Evolutionary conservation across 1,284 basidiomycete genomes (phyloP).

Genomic region (Psilocybe mexicana): DNA sequence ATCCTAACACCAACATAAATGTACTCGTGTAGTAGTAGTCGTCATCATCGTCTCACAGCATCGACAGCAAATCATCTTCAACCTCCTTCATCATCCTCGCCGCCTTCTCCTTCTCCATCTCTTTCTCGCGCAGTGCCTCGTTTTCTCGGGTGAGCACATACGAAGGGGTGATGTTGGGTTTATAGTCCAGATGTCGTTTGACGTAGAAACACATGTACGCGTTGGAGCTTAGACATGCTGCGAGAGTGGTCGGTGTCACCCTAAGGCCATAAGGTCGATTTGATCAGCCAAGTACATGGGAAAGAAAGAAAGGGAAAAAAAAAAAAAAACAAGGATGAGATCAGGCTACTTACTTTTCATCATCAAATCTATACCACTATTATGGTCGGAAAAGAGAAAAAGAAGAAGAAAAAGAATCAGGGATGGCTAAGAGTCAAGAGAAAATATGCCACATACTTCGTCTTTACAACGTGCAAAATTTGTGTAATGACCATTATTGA

Average conservation of each 20-base stretch:
- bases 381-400: neutral
- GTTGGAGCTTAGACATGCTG: slow-evolving; percentile 65
- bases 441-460: slow-evolving; percentile 50
- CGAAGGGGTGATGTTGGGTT: slow-evolving; percentile 62
- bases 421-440: too few relatives aligned
- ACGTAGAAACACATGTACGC: slow-evolving; percentile 95
- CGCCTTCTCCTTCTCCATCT: slow-evolving; percentile 57
- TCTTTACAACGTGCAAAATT: slow-evolving; percentile 79
- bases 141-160: slow-evolving; percentile 71
- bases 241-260: slow-evolving; percentile 70
- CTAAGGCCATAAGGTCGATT: slow-evolving; percentile 33
- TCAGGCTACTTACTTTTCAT: slow-evolving; percentile 73
- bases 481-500: slow-evolving; percentile 95
- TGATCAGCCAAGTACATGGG: neutral
- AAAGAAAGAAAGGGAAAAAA: slow-evolving; percentile 1
- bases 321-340: slow-evolving; percentile 4
- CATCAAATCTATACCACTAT: slow-evolving; percentile 94
- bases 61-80: slow-evolving; percentile 54
- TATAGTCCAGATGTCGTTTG: slow-evolving; percentile 83
- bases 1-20: too few relatives aligned
- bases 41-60: slow-evolving; percentile 16
- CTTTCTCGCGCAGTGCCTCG: slow-evolving; percentile 66
- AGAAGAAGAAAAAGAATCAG: too few relatives aligned
- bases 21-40: too few relatives aligned
- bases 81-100: slow-evolving; percentile 59